Base-by-base conservation (phyloP, 148 eudicot genomes). In the Pharnaceum exiguum region DNA sequence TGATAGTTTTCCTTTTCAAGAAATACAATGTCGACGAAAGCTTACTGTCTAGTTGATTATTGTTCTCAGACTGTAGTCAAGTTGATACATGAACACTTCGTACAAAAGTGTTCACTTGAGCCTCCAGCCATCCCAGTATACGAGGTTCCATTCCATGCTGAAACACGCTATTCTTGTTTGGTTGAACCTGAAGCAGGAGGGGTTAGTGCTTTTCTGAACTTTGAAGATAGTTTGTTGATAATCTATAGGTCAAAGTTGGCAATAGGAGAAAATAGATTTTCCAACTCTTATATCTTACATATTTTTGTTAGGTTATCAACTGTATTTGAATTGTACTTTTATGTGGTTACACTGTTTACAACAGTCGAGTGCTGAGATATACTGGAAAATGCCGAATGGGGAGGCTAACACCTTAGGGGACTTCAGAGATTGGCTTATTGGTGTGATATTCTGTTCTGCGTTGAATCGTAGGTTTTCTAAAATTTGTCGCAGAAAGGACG, bases 181-280 rank as follows among this genome's bases (percentile, higher is more conserved):
- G 77, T 73, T 63, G 96, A 89, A 71, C 80, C 95, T 43, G 96
- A 89, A 76, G 90, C 96, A 59, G 78, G 85, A 57, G 96, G 96
- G 85, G 96, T 89, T 71, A 77, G 85, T 57, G 27, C 17, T 49
- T 16, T 39, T 30, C 9, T 47, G 19, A 37, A 6, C 2, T 26
- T 37, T 37, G 8, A 55, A 46, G 33, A 46, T 9, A 51, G 53
- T 9, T 24, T 26, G 24, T 43, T 44, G 30, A 26, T 33, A 10
- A 42, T 21, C 18, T 10, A 51, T 26, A 9, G 36, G 27, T 38
- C 37, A 46, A 8, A 18, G 25, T 12, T 33, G 17, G 12, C 1
- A 15, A 16, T 23, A 3, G 21, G 7, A 39, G 48, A 39, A 7
- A 2, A 7, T 16, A 7, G 3, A 24, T 5, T 56, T 15, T 25